These are phyloP conservation scores for Colletotrichum godetiae DNA, from an alignment of 2,329 filamentous ascomycete species.

Conservation along the genomic window DNA sequence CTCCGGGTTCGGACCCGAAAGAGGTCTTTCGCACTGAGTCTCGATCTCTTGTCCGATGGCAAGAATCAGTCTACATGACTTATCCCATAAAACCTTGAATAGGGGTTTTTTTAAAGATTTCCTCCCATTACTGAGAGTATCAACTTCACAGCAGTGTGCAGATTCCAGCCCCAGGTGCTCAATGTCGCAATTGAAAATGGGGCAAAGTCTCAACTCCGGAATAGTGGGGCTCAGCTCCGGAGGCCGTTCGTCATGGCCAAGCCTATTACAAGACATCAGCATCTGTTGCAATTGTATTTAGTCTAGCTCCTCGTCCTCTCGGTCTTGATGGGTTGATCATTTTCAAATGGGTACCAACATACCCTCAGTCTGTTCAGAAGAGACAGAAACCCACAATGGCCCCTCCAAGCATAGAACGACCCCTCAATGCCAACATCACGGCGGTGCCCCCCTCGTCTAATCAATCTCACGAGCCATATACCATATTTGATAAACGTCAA, in stretches of 20 bases:
- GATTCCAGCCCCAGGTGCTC: too few relatives aligned
- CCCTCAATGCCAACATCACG: background rate
- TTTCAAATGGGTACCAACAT: too few relatives aligned
- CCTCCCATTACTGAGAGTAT: too few relatives aligned
- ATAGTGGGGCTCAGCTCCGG: slow-evolving; percentile 25
- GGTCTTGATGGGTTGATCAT: background rate
- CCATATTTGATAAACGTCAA: slow-evolving; percentile 62
- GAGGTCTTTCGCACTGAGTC: background rate
- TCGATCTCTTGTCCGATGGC: background rate
- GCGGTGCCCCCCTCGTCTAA: background rate
- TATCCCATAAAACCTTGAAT: background rate
- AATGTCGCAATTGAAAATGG: background rate
- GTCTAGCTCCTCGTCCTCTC: too few relatives aligned
- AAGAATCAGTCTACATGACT: background rate
- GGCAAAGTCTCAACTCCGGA: slow-evolving; percentile 15
- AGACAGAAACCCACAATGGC: background rate
- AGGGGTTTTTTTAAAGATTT: too few relatives aligned
- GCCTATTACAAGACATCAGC: background rate
- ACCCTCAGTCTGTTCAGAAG: too few relatives aligned
- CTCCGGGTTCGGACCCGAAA: background rate
- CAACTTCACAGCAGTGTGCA: too few relatives aligned
- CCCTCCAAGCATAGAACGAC: background rate
- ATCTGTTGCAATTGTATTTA: background rate
- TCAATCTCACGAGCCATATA: slow-evolving; percentile 50
- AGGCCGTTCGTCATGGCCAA: background rate